phyloP scores from a whole-genome alignment of 2,329 filamentous ascomycete genomes.

The Phyllosticta citribraziliensis region DNA sequence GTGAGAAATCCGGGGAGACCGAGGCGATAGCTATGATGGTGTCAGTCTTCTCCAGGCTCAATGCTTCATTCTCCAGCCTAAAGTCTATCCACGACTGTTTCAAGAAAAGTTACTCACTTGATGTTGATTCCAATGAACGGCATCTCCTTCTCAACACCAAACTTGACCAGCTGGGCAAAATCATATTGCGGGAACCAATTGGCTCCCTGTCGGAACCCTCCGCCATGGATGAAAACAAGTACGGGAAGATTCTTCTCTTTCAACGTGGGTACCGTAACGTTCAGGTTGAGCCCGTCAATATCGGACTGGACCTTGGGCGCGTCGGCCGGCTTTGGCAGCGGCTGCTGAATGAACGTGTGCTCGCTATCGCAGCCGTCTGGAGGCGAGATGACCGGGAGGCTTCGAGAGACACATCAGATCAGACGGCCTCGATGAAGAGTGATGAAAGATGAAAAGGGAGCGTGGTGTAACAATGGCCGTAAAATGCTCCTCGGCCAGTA shows the following conservation, averaged over 20 bases:
- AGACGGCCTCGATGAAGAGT: background rate
- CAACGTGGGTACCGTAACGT: conserved; percentile 37
- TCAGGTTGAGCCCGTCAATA: conserved; percentile 42
- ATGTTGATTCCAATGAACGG: conserved; percentile 37
- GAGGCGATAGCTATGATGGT: conserved; percentile 20
- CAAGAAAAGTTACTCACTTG: conserved; percentile 33
- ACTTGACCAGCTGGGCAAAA: conserved; percentile 34
- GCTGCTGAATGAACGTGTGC: conserved; percentile 40
- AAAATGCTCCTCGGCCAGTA: background rate
- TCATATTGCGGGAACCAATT: conserved; percentile 46
- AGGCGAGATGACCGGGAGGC: conserved; percentile 32
- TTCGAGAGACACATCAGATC: conserved; percentile 13
- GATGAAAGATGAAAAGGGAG: background rate
- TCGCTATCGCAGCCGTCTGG: conserved; percentile 36
- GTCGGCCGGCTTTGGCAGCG: conserved; percentile 25
- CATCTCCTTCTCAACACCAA: conserved; percentile 33
- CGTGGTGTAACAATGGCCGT: too few species aligned
- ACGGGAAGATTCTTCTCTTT: conserved; percentile 34
- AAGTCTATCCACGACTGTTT: background rate
- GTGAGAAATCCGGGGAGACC: conserved; percentile 30
- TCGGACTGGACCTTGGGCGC: conserved; percentile 32
- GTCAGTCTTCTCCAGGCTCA: conserved; percentile 8
- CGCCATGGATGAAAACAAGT: conserved; percentile 45
- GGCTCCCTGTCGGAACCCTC: conserved; percentile 40
- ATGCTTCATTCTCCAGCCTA: conserved; percentile 5